phyloP scores from a whole-genome alignment of 352 stramenopile species.

The Globisporangium cederbergense region DNA sequence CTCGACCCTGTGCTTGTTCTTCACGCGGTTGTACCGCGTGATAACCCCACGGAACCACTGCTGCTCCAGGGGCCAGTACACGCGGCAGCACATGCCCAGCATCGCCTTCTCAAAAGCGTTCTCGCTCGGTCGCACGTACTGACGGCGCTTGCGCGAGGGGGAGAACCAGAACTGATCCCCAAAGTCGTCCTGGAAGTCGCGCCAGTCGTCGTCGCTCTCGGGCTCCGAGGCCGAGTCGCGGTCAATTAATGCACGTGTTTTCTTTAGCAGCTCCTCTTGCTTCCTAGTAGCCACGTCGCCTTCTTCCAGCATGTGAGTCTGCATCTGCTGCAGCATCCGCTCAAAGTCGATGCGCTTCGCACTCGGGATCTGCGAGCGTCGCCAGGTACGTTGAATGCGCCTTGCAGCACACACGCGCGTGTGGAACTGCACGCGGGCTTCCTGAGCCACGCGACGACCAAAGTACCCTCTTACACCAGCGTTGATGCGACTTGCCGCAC shows the following conservation, averaged over 20 bases:
- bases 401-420: conserved; percentile 35
- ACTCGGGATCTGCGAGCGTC: conserved; percentile 38
- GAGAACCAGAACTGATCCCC: conserved; percentile 81
- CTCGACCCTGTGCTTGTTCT: conserved; percentile 63
- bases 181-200: conserved; percentile 57
- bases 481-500: conserved; percentile 64
- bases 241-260: conserved; percentile 40
- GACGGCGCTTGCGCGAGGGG: conserved; percentile 51
- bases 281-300: conserved; percentile 33
- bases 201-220: conserved; percentile 79
- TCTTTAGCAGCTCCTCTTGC: conserved; percentile 46
- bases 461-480: conserved; percentile 64
- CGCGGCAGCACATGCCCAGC: conserved; percentile 56
- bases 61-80: conserved; percentile 75
- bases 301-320: conserved; percentile 46
- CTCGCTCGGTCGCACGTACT: conserved; percentile 70
- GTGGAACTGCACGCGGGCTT: conserved; percentile 31
- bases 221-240: conserved; percentile 70
- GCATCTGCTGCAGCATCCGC: conserved; percentile 46
- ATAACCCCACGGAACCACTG: conserved; percentile 68
- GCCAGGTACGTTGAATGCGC: conserved; percentile 55
- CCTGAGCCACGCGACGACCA: conserved; percentile 36
- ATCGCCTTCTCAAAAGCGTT: conserved; percentile 45
- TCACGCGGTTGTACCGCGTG: conserved; percentile 48
- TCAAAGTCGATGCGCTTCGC: conserved; percentile 42